phyloP scores from a whole-genome alignment of 1,139 yeast species.

The Candida sp. region DNA sequence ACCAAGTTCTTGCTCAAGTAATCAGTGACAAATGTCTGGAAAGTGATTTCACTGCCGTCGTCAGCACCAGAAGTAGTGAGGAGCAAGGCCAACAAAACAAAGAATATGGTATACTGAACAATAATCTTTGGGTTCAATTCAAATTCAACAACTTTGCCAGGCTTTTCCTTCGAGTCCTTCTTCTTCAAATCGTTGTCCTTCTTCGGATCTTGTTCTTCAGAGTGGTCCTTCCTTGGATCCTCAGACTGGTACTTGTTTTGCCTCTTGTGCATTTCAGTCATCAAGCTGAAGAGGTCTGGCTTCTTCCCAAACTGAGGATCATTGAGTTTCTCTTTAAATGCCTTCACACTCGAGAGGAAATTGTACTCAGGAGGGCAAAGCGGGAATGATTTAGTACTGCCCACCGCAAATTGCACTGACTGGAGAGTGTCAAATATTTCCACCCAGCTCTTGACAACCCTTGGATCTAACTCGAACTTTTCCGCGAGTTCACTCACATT shows the following conservation, averaged over 20 bases:
- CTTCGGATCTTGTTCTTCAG: conserved; percentile 9
- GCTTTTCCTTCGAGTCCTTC: conserved; percentile 11
- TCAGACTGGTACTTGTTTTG: conserved; percentile 7
- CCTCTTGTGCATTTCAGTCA: neutral
- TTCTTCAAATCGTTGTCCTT: conserved; percentile 12
- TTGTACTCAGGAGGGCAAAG: conserved; percentile 37
- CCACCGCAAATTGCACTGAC: conserved; percentile 32
- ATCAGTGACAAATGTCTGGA: conserved; percentile 48
- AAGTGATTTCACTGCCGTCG: conserved; percentile 39
- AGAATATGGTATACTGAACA: conserved; percentile 29
- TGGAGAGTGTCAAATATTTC: conserved; percentile 32
- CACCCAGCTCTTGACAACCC: conserved; percentile 34
- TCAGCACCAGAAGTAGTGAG: conserved; percentile 15
- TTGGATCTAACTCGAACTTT: conserved; percentile 18
- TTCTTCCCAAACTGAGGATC: neutral
- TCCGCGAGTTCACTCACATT: conserved; percentile 16
- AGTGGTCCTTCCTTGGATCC: neutral
- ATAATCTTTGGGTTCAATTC: conserved; percentile 29
- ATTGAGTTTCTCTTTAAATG: conserved; percentile 1
- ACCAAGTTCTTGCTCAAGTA: conserved; percentile 46
- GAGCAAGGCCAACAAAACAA: conserved; percentile 23
- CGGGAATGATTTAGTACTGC: conserved; percentile 25
- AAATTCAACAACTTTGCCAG: conserved; percentile 16
- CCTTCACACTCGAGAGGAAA: conserved; percentile 7
- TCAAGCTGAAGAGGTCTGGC: neutral